Base-by-base conservation (phyloP, 2,329 filamentous ascomycete species). In the Penicillium sp. region DNA sequence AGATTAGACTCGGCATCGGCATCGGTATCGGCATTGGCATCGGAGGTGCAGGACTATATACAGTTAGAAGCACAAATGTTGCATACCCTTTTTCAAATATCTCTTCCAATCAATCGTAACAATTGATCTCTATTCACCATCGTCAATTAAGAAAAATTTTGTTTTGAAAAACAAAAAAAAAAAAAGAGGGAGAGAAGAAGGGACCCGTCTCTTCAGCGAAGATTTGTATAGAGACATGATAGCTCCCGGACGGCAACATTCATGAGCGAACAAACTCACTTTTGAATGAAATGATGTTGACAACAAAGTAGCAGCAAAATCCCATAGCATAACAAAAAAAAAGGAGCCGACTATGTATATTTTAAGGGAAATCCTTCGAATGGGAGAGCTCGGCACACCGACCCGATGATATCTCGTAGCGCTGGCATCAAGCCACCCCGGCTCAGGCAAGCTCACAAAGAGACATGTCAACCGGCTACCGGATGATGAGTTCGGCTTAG, bases 331-430 rank as follows among this genome's bases (percentile, higher is more conserved):
- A 53, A 36, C 52, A 52, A 59, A 61, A 10, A 36, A 49, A 57
- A 27, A 51, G 50, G 51, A 53, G 47, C 43, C 51, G 46, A 30
- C 16, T 29, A 14, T n/a, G n/a, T n/a, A n/a, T 44, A 27, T 45
- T 50, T 53, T 18, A 32, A 39, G 18, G 32, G 50, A 38, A 50
- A 23, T 35, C 56, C 29, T 35, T 41, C 39, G 46, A 49, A 27
- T 48, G 58, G 56, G n/a, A 56, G 36, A 55, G 34, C 32, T 51
- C 56, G 52, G 53, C 46, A 44, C 40, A 11, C 44, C 35, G 45
- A 48, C 46, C 60, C 58, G 60, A 50, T 50, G 48, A 34, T 47
- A 39, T 51, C 34, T 51, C 48, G 45, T 47, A 49, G 51, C 44
- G 47, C 40, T 29, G 8, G 27, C 47, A 47, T 40, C 32, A 39